Conservation (phyloP, 1,284 basidiomycete species). For the Chalciporus sp. region DNA sequence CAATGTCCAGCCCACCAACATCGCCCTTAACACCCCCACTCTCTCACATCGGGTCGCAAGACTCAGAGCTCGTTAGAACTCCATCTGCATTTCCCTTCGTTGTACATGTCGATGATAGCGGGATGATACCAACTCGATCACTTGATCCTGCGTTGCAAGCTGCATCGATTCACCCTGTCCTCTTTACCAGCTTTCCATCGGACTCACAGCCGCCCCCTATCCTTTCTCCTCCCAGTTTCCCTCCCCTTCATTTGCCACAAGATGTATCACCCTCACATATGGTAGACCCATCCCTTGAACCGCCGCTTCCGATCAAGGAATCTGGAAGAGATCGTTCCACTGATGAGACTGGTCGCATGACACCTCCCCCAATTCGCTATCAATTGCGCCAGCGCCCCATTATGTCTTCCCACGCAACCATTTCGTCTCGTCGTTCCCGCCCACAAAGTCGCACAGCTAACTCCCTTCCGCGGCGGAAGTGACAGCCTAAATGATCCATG, state of each 20-base stretch:
- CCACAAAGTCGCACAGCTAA: constrained; percentile 9
- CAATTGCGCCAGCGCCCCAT: constrained; percentile 33
- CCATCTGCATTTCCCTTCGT: constrained; percentile 58
- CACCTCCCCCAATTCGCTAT: constrained; percentile 26
- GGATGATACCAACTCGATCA: constrained; percentile 41
- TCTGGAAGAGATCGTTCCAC: constrained; percentile 11
- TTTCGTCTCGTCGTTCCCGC: constrained; percentile 19
- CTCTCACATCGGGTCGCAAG: constrained; percentile 41
- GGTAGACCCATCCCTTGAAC: constrained; percentile 12
- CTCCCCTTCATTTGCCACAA: constrained; percentile 11
- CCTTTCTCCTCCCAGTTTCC: constrained; percentile 9
- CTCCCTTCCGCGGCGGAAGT: constrained; percentile 18
- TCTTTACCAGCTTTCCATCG: constrained; percentile 41
- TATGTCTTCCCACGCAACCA: constrained; percentile 14
- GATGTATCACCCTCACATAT: constrained; percentile 10
- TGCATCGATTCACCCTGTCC: constrained; percentile 31
- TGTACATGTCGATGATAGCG: constrained; percentile 40
- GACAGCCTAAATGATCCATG: constrained; percentile 15
- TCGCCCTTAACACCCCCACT: constrained; percentile 29
- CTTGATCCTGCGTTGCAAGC: constrained; percentile 39
- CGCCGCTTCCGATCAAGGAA: constrained; percentile 12
- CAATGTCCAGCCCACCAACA: constrained; percentile 23
- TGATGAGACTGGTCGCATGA: constrained; percentile 2
- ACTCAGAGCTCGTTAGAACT: constrained; percentile 47
- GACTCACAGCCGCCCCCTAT: constrained; percentile 21